A percentile compares a stretch with the other conserved stretches of the same genome.
These are phyloP conservation scores for Berkeleyomyces basicola DNA, from an alignment of 2,329 filamentous ascomycete species.

Conservation along the genomic window DNA sequence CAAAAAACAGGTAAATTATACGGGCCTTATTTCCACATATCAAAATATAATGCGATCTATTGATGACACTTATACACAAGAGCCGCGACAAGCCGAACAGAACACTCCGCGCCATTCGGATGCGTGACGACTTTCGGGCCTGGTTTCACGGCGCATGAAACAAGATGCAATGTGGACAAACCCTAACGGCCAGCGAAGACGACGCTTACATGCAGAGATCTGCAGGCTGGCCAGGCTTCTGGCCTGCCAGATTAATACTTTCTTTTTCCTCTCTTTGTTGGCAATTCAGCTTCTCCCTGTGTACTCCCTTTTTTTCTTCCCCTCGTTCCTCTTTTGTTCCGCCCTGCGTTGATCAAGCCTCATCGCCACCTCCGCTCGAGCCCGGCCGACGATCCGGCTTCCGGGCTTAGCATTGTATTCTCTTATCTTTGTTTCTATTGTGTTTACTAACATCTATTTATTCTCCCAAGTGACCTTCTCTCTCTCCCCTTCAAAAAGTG, in stretches of 20 bases:
- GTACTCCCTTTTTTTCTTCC: not conserved
- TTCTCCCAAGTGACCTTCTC: not conserved
- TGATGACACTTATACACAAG: too few species aligned
- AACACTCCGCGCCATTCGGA: too few species aligned
- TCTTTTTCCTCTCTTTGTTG: not conserved
- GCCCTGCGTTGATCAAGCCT: not conserved
- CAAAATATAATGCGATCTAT: too few species aligned
- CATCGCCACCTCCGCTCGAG: not conserved
- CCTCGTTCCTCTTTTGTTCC: not conserved
- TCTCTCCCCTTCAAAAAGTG: not conserved
- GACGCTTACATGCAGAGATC: not conserved
- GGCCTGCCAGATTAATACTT: not conserved
- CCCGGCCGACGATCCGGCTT: not conserved
- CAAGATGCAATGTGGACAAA: not conserved
- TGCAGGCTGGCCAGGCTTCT: not conserved
- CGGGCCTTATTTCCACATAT: too few species aligned
- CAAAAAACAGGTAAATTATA: not conserved
- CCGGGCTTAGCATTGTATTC: not conserved
- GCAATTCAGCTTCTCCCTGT: not conserved
- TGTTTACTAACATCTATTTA: not conserved
- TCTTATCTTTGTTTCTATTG: not conserved
- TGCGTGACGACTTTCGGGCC: too few species aligned
- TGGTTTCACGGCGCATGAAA: too few species aligned
- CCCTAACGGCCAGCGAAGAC: not conserved
- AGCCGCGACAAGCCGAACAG: too few species aligned